Conservation (phyloP, 2,329 filamentous ascomycete genomes). For the Phyllachora maydis region DNA sequence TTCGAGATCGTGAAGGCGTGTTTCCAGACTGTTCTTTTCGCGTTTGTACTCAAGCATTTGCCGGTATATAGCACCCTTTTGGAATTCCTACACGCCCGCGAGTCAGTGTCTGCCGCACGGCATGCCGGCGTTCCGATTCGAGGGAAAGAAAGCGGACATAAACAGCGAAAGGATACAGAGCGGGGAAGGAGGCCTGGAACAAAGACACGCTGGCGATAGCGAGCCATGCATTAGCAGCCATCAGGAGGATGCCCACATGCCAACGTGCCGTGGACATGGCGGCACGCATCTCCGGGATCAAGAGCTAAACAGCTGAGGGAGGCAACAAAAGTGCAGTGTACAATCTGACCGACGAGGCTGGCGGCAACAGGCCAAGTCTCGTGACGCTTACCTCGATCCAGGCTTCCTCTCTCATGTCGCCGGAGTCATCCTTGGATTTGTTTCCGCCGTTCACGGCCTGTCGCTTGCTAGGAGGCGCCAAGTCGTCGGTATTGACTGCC, state of each 20-base stretch:
- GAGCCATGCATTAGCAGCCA: constrained; percentile 21
- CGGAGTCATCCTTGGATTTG: constrained; percentile 31
- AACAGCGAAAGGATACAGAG: no score
- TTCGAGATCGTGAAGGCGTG: constrained; percentile 59
- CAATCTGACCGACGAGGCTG: no score
- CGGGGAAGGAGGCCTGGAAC: neutral
- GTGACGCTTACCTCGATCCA: constrained; percentile 48
- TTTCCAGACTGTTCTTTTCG: constrained; percentile 64
- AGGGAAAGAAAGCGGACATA: no score
- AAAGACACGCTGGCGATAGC: no score
- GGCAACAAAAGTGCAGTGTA: no score
- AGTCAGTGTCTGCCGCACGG: constrained; percentile 14
- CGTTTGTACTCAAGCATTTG: constrained; percentile 98
- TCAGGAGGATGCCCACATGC: constrained; percentile 11
- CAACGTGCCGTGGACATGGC: no score
- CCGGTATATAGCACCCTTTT: constrained; percentile 91
- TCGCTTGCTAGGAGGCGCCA: constrained; percentile 74
- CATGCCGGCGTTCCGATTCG: no score
- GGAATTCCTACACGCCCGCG: constrained; percentile 45
- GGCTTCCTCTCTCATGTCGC: constrained; percentile 34
- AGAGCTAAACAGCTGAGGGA: no score
- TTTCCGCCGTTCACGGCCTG: constrained; percentile 67
- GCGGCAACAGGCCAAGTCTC: no score
- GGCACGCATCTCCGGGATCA: no score
- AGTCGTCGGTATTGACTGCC: constrained; percentile 58